These are phyloP conservation scores for Plasmodium sp. DNA, from an alignment of 169 alveolate genomes.

Conservation along the genomic window DNA sequence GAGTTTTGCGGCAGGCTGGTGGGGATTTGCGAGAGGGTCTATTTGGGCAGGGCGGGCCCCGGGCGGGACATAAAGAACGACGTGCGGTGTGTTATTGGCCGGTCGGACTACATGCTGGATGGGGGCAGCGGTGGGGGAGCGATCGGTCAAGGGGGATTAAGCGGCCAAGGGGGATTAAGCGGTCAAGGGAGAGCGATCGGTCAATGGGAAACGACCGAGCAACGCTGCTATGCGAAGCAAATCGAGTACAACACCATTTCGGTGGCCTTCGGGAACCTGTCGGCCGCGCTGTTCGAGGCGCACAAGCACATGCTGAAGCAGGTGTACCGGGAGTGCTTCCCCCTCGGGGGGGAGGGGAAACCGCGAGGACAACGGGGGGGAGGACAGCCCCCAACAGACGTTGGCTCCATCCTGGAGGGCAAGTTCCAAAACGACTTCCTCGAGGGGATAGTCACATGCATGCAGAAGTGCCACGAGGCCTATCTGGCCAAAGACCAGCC, in stretches of 20 bases:
- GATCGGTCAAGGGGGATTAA: background rate
- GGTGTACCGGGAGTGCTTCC: slow-evolving; percentile 46
- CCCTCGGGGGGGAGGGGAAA: background rate
- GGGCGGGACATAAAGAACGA: slow-evolving; percentile 46
- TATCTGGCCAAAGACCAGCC: background rate
- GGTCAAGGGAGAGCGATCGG: too few relatives aligned
- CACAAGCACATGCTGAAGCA: slow-evolving; percentile 50
- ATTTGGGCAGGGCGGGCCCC: background rate
- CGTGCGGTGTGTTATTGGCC: slow-evolving; percentile 60
- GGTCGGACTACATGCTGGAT: slow-evolving; percentile 61
- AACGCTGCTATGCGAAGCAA: slow-evolving; percentile 15
- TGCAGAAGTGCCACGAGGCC: slow-evolving; percentile 5
- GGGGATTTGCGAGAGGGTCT: slow-evolving; percentile 35
- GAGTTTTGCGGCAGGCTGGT: slow-evolving; percentile 18
- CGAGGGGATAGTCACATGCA: slow-evolving; percentile 29
- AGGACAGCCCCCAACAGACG: background rate
- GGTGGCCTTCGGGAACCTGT: slow-evolving; percentile 61
- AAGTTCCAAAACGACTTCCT: slow-evolving; percentile 43
- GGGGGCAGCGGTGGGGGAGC: background rate
- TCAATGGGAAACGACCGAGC: background rate
- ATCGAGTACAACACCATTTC: slow-evolving; percentile 69
- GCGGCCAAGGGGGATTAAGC: background rate
- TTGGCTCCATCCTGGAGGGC: slow-evolving; percentile 9
- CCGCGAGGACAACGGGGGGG: background rate
- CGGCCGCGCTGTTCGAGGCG: slow-evolving; percentile 29